Evolutionary conservation across 495 filamentous ascomycete genomes (phyloP).

Genomic region (Penicillium flavigenum): DNA sequence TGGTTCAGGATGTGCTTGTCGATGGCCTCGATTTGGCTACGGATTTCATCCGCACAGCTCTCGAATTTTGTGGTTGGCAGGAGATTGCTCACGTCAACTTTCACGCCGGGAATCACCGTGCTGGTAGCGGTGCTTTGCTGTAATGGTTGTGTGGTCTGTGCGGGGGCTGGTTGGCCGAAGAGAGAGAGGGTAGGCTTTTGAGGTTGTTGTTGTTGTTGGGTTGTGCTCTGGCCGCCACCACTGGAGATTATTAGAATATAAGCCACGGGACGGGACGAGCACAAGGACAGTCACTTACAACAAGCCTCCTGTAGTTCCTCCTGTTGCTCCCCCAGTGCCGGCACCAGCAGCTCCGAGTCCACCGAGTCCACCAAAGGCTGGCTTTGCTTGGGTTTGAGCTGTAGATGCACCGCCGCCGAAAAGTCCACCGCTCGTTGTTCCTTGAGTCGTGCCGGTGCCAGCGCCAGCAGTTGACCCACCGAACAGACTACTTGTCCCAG

Average conservation of each 20-base stretch:
- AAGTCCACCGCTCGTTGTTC: slow-evolving; percentile 37
- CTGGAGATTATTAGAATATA: slow-evolving; percentile 23
- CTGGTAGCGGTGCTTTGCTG: slow-evolving; percentile 43
- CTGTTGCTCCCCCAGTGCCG: slow-evolving; percentile 35
- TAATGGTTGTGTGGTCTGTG: slow-evolving; percentile 40
- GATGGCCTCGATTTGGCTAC: slow-evolving; percentile 68
- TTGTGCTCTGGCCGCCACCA: slow-evolving; percentile 28
- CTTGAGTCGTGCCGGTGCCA: slow-evolving; percentile 32
- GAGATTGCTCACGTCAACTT: slow-evolving; percentile 72
- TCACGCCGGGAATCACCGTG: slow-evolving; percentile 62
- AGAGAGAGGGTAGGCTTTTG: slow-evolving; percentile 42
- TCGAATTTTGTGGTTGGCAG: slow-evolving; percentile 85
- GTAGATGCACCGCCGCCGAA: slow-evolving; percentile 45
- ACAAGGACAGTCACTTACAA: background rate
- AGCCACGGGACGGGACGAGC: slow-evolving; percentile 17
- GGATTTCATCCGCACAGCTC: slow-evolving; percentile 81
- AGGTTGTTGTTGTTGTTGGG: slow-evolving; percentile 38
- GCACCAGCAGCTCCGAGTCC: slow-evolving; percentile 39
- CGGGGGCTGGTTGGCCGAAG: slow-evolving; percentile 37
- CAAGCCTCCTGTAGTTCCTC: background rate
- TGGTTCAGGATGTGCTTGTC: slow-evolving; percentile 72
- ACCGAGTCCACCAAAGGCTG: slow-evolving; percentile 35
- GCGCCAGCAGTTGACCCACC: slow-evolving; percentile 39
- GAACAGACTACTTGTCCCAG: slow-evolving; percentile 44
- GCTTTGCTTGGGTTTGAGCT: slow-evolving; percentile 40